phyloP scores from a whole-genome alignment of 495 filamentous ascomycete species.

The Penicillium paradoxum region DNA sequence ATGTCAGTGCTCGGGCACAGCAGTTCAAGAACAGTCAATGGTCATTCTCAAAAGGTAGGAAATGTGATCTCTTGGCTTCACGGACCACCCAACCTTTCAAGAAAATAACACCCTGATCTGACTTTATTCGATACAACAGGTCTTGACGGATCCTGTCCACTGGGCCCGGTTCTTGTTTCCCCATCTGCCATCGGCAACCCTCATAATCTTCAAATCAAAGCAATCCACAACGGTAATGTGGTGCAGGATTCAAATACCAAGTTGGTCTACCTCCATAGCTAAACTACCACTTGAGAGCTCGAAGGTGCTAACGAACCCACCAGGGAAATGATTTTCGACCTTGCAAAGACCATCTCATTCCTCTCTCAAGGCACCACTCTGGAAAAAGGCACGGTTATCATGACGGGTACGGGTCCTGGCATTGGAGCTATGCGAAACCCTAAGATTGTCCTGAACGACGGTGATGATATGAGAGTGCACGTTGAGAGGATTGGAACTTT shows the following conservation, averaged over 20 bases:
- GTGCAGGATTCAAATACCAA: slow-evolving; percentile 40
- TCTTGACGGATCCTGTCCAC: slow-evolving; percentile 15
- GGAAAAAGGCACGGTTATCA: slow-evolving; percentile 63
- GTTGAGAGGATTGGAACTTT: slow-evolving; percentile 29
- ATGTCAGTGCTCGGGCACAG: slow-evolving; percentile 65
- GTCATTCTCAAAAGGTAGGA: slow-evolving; percentile 61
- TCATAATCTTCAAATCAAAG: slow-evolving; percentile 45
- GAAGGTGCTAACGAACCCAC: not conserved
- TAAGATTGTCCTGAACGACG: slow-evolving; percentile 41
- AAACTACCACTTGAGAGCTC: not conserved
- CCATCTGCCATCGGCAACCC: not conserved
- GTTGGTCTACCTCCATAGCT: not conserved
- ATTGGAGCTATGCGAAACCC: slow-evolving; percentile 37
- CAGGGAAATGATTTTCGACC: slow-evolving; percentile 60
- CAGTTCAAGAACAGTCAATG: slow-evolving; percentile 66
- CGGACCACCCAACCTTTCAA: too few species aligned
- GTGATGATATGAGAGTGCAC: slow-evolving; percentile 47
- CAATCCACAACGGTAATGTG: slow-evolving; percentile 54
- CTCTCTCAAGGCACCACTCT: slow-evolving; percentile 65
- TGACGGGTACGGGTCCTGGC: slow-evolving; percentile 55
- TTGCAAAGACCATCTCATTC: slow-evolving; percentile 55
- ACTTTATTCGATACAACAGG: not conserved
- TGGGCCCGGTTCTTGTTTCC: slow-evolving; percentile 27
- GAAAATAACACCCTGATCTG: not conserved
- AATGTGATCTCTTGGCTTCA: too few species aligned